Evolutionary conservation across 305 asterid genomes (phyloP).

Genomic region (Petunia hybrid): DNA sequence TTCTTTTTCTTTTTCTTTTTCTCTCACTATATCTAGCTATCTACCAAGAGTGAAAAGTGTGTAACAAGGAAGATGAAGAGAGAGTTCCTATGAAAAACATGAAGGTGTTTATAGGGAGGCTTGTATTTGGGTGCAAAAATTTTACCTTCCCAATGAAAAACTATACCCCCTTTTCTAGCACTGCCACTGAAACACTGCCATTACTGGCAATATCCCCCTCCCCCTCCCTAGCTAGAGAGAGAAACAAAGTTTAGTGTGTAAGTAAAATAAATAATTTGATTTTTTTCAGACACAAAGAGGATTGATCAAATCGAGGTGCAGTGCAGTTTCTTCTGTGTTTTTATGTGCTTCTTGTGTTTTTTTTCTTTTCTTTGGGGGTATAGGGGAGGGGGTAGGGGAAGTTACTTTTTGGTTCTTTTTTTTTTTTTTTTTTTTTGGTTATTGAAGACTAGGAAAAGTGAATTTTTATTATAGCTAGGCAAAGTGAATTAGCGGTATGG

Average conservation of each 20-base stretch:
- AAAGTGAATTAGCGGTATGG: no score
- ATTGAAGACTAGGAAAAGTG: neutral
- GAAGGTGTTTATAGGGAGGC: slow-evolving; percentile 26
- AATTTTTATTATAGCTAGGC: neutral
- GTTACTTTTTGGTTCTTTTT: slow-evolving; percentile 5
- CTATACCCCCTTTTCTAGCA: slow-evolving; percentile 63
- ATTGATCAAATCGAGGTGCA: slow-evolving; percentile 86
- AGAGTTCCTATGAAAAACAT: slow-evolving; percentile 13
- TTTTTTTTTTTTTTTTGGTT: neutral
- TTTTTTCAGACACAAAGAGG: slow-evolving; percentile 33
- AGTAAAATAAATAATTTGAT: neutral
- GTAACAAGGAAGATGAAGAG: neutral
- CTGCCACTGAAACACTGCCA: slow-evolving; percentile 80
- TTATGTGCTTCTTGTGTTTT: slow-evolving; percentile 26
- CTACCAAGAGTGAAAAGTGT: slow-evolving; percentile 17
- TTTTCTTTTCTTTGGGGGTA: slow-evolving; percentile 6
- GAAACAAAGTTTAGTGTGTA: neutral
- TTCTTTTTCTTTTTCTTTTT: neutral
- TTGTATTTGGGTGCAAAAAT: slow-evolving; percentile 43
- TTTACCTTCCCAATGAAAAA: slow-evolving; percentile 95
- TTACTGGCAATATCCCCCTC: slow-evolving; percentile 59
- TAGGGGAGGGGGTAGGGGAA: slow-evolving; percentile 29
- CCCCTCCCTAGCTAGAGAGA: slow-evolving; percentile 5
- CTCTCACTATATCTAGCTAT: neutral
- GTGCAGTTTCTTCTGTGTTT: slow-evolving; percentile 46